Evolutionary conservation across 106 monocot species (phyloP).

Genomic region (Alisma plantagoaquatica): DNA sequence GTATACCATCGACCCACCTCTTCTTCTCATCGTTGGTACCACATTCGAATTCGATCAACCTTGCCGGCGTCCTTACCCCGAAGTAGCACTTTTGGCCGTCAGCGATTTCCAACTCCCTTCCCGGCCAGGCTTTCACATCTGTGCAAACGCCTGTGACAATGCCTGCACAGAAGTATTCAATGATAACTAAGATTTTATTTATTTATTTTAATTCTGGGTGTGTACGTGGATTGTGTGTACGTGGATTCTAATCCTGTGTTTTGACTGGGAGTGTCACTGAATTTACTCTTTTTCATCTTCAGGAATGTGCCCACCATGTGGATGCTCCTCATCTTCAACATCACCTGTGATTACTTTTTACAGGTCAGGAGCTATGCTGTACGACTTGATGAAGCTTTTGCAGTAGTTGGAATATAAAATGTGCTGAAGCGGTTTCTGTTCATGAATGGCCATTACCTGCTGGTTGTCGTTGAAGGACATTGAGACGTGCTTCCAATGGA

Average conservation of each 20-base stretch:
- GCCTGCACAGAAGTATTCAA: slow-evolving; percentile 12
- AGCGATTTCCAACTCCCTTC: slow-evolving; percentile 24
- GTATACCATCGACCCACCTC: slow-evolving; percentile 33
- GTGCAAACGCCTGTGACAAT: slow-evolving; percentile 20
- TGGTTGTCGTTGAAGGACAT: too few relatives aligned
- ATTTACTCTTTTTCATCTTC: slow-evolving; percentile 53
- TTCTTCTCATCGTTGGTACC: slow-evolving; percentile 18
- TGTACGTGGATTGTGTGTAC: not conserved
- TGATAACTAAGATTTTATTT: not conserved
- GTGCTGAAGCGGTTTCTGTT: too few relatives aligned
- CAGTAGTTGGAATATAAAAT: too few relatives aligned
- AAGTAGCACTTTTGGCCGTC: slow-evolving; percentile 25
- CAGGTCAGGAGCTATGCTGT: too few relatives aligned
- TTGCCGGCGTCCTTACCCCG: slow-evolving; percentile 31
- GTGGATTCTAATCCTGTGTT: not conserved
- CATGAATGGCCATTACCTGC: too few relatives aligned
- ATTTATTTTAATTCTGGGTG: not conserved
- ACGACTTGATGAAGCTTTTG: too few relatives aligned
- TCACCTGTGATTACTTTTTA: too few relatives aligned
- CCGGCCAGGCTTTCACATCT: slow-evolving; percentile 30
- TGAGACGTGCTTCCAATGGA: too few relatives aligned
- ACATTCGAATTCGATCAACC: slow-evolving; percentile 42
- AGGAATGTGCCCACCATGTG: slow-evolving; percentile 51
- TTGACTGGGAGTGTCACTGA: not conserved
- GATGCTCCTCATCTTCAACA: slow-evolving; percentile 45